Conservation (phyloP, 345 rosid genomes). For the Durio zibethinus region DNA sequence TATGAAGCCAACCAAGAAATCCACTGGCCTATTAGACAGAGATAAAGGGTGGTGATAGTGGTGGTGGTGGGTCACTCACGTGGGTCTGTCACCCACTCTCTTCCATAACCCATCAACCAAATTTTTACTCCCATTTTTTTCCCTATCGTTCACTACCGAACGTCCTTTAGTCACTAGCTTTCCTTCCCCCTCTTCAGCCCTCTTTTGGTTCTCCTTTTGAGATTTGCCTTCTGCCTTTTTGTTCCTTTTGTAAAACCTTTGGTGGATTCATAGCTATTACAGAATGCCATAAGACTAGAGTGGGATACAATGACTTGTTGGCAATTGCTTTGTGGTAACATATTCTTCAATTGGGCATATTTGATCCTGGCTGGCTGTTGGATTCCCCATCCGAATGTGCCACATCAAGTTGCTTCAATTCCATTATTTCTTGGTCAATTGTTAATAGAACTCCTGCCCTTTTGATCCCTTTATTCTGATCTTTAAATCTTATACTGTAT, state of each 20-base stretch:
- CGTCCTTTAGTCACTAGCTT: constrained; percentile 30
- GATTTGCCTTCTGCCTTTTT: constrained; percentile 24
- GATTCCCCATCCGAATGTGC: constrained; percentile 8
- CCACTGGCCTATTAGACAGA: constrained; percentile 25
- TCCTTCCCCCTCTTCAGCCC: constrained; percentile 6
- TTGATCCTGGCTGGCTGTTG: constrained; percentile 20
- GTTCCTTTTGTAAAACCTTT: background rate
- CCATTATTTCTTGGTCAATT: constrained; percentile 1
- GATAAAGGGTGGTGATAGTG: constrained; percentile 10
- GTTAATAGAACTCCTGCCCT: background rate
- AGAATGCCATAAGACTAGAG: background rate
- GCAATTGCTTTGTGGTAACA: constrained; percentile 3
- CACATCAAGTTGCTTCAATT: constrained; percentile 5
- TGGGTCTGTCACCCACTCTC: constrained; percentile 68
- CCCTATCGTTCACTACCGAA: constrained; percentile 14
- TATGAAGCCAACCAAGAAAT: constrained; percentile 74
- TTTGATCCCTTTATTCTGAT: background rate
- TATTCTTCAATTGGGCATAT: constrained; percentile 9
- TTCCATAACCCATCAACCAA: constrained; percentile 9
- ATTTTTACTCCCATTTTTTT: background rate
- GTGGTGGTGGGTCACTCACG: constrained; percentile 72
- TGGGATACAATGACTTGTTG: background rate
- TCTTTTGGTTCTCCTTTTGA: constrained; percentile 18
- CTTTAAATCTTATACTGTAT: background rate
- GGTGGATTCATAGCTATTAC: constrained; percentile 27